Evolutionary conservation across 108 stramenopile genomes (phyloP).

Genomic region (Cylindrotheca fusiformis): DNA sequence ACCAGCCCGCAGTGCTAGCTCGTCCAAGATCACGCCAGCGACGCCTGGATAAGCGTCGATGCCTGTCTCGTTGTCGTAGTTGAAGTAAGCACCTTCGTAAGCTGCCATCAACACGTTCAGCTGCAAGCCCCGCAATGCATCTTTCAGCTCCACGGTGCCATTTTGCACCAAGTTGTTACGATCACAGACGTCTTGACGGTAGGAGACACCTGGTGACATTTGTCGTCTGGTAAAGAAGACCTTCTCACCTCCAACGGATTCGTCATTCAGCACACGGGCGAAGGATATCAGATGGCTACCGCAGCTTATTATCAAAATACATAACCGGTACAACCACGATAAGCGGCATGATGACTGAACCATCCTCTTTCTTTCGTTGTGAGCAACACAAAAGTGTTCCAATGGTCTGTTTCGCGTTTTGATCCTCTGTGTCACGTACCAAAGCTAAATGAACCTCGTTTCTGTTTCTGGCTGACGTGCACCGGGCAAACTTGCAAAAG

Average conservation of each 20-base stretch:
- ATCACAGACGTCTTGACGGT: conserved; percentile 27
- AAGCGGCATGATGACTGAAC: too few relatives aligned
- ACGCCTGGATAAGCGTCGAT: background rate
- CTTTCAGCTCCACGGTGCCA: conserved; percentile 13
- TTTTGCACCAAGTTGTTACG: conserved; percentile 2
- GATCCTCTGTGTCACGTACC: too few relatives aligned
- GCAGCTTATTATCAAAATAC: too few relatives aligned
- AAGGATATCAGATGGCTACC: too few relatives aligned
- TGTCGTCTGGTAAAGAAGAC: background rate
- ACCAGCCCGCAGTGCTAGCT: conserved; percentile 37
- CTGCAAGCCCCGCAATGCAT: conserved; percentile 10
- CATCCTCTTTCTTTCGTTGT: too few relatives aligned
- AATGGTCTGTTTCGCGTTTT: too few relatives aligned
- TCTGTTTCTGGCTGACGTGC: too few relatives aligned
- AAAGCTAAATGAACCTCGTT: too few relatives aligned
- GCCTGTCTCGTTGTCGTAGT: background rate
- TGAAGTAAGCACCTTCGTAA: background rate
- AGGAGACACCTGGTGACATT: background rate
- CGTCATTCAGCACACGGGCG: too few relatives aligned
- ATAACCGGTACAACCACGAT: too few relatives aligned
- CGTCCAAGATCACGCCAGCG: conserved; percentile 28
- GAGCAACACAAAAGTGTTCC: too few relatives aligned
- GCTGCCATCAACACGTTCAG: background rate
- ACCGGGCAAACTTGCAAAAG: too few relatives aligned
- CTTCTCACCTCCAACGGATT: background rate